phyloP scores from a whole-genome alignment of 768 basidiomycete species.

The Sutorius australiensis region DNA sequence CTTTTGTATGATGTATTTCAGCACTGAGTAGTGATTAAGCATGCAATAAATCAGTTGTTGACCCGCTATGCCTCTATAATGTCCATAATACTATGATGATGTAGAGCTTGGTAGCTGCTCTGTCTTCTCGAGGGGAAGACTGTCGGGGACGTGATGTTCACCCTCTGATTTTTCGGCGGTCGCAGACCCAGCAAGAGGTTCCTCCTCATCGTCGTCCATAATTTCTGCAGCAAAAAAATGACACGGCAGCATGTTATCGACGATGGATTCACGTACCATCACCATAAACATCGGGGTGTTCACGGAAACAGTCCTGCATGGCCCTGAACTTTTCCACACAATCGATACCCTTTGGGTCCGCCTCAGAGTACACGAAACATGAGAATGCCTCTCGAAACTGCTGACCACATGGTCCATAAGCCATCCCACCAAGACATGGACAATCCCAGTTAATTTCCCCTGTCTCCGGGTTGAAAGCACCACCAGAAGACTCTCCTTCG shows the following conservation, averaged over 20 bases:
- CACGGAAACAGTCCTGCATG: constrained; percentile 98
- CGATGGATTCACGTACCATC: constrained; percentile 58
- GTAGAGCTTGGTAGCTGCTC: constrained; percentile 8
- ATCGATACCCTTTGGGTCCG: constrained; percentile 95
- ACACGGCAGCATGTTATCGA: constrained; percentile 3
- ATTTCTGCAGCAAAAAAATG: constrained; percentile 44
- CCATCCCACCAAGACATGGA: constrained; percentile 98
- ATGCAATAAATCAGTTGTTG: constrained; percentile 25
- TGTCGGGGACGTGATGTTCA: constrained; percentile 2
- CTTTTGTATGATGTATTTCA: constrained; percentile 17
- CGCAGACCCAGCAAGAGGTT: constrained; percentile 13
- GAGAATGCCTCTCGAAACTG: constrained; percentile 95
- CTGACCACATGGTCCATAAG: constrained; percentile 90
- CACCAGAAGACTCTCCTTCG: constrained; percentile 32
- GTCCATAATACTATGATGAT: constrained; percentile 18
- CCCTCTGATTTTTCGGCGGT: constrained; percentile 6
- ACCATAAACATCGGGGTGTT: constrained; percentile 93
- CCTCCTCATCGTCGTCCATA: constrained; percentile 64
- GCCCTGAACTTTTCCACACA: constrained; percentile 96
- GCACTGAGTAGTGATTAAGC: constrained; percentile 30
- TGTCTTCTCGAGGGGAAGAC: constrained; percentile 7
- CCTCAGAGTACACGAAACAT: constrained; percentile 92
- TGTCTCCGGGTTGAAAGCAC: constrained; percentile 92
- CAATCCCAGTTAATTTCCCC: constrained; percentile 99
- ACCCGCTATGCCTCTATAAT: constrained; percentile 20